Evolutionary conservation across 768 basidiomycete species (phyloP).

Genomic region (Naganishia friedmannii): DNA sequence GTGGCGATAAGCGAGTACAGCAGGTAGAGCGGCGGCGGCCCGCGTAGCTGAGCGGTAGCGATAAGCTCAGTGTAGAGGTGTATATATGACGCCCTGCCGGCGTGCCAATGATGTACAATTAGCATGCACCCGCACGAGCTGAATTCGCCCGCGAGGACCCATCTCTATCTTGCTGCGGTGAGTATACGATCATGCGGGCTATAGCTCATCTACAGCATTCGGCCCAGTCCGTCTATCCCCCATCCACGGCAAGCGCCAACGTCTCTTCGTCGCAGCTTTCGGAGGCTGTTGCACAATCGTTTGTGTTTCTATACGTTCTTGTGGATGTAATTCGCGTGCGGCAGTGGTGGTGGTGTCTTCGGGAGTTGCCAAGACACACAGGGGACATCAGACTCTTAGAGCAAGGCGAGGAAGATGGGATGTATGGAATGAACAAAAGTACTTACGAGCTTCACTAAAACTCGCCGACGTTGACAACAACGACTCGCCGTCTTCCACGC

Average conservation of each 20-base stretch:
- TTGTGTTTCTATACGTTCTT: background rate
- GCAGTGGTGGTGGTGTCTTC: no score
- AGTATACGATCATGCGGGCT: background rate
- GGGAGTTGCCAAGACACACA: no score
- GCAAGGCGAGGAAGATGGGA: no score
- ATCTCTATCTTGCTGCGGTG: no score
- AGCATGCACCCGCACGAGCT: background rate
- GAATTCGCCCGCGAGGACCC: background rate
- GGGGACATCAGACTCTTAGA: no score
- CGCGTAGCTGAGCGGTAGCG: background rate
- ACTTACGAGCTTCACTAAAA: no score
- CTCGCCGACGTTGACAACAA: no score
- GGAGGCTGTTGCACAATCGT: background rate
- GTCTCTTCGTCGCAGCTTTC: background rate
- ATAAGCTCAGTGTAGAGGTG: background rate
- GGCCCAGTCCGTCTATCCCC: background rate
- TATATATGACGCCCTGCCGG: background rate
- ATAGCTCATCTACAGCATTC: background rate
- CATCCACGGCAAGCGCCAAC: background rate
- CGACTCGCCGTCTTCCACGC: background rate
- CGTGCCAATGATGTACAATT: no score
- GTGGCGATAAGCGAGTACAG: conserved; percentile 50
- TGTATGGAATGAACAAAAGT: no score
- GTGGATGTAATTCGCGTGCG: no score
- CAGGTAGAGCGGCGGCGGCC: conserved; percentile 36